phyloP scores from a whole-genome alignment of 371 early-diverging fungal genomes.

The Mortierella sp. region DNA sequence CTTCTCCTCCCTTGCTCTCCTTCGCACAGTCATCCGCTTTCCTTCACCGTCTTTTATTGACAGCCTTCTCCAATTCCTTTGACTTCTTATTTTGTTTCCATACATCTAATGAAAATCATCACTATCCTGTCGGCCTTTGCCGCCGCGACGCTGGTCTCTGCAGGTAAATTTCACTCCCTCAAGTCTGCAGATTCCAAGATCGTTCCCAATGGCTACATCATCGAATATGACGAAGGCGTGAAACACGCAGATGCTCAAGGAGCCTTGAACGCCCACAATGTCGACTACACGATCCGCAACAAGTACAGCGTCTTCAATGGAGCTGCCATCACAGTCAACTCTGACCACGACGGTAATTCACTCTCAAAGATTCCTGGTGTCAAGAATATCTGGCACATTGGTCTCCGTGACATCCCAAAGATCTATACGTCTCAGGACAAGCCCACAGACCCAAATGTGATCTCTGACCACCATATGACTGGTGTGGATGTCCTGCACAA shows the following conservation, averaged over 20 bases:
- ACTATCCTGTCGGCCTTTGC: slow-evolving; percentile 24
- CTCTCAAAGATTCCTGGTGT: slow-evolving; percentile 33
- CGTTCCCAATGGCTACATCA: slow-evolving; percentile 16
- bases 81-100: no score
- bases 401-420: slow-evolving; percentile 8
- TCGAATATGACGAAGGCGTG: slow-evolving; percentile 23
- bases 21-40: background rate
- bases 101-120: slow-evolving; percentile 20
- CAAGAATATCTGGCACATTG: slow-evolving; percentile 48
- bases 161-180: slow-evolving; percentile 18
- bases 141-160: slow-evolving; percentile 35
- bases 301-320: slow-evolving; percentile 44
- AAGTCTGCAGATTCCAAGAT: background rate
- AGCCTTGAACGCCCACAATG: slow-evolving; percentile 20
- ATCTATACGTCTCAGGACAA: slow-evolving; percentile 4
- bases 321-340: slow-evolving; percentile 30
- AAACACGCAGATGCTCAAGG: slow-evolving; percentile 16
- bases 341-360: slow-evolving; percentile 19
- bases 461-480: slow-evolving; percentile 63
- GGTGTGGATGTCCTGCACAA: slow-evolving; percentile 68
- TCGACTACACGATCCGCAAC: slow-evolving; percentile 29
- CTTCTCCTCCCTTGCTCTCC: background rate
- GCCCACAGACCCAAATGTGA: slow-evolving; percentile 9
- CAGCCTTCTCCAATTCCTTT: no score
- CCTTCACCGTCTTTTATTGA: no score